phyloP scores from a whole-genome alignment of 2,329 filamentous ascomycete genomes.

The Mariannaea sp. region DNA sequence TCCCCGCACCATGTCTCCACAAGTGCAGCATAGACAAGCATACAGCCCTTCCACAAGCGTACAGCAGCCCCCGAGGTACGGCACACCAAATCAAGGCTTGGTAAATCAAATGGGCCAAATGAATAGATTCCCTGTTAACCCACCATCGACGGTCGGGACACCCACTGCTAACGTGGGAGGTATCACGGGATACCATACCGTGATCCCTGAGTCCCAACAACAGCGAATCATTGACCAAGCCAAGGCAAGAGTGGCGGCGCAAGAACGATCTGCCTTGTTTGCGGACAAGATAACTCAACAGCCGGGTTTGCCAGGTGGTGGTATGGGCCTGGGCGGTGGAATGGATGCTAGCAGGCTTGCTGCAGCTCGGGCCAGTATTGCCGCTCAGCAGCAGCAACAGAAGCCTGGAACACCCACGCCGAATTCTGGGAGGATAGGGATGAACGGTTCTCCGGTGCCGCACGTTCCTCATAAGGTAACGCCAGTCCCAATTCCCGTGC shows the following conservation, averaged over 20 bases:
- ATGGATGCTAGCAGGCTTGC: constrained; percentile 41
- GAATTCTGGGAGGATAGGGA: constrained; percentile 36
- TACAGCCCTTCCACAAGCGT: constrained; percentile 49
- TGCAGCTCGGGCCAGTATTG: constrained; percentile 45
- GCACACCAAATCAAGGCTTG: constrained; percentile 39
- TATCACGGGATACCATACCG: constrained; percentile 55
- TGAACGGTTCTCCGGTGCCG: constrained; percentile 44
- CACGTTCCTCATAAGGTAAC: constrained; percentile 49
- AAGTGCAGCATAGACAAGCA: constrained; percentile 44
- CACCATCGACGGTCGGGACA: constrained; percentile 35
- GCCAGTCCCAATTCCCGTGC: constrained; percentile 50
- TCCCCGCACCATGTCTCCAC: constrained; percentile 51
- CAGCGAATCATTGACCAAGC: constrained; percentile 58
- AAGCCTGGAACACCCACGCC: constrained; percentile 46
- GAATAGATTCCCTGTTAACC: constrained; percentile 43
- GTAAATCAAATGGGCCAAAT: constrained; percentile 41
- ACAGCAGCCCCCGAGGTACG: constrained; percentile 43
- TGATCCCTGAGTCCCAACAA: constrained; percentile 56
- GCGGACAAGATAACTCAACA: constrained; percentile 47
- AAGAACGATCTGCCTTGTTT: constrained; percentile 49
- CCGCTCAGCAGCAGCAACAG: constrained; percentile 42
- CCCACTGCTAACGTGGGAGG: constrained; percentile 44
- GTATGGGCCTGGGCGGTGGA: constrained; percentile 32
- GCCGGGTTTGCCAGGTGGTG: constrained; percentile 35
- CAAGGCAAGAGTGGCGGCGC: constrained; percentile 52